phyloP scores from a whole-genome alignment of 129 eudicot genomes.

The Erigeron canadensis region DNA sequence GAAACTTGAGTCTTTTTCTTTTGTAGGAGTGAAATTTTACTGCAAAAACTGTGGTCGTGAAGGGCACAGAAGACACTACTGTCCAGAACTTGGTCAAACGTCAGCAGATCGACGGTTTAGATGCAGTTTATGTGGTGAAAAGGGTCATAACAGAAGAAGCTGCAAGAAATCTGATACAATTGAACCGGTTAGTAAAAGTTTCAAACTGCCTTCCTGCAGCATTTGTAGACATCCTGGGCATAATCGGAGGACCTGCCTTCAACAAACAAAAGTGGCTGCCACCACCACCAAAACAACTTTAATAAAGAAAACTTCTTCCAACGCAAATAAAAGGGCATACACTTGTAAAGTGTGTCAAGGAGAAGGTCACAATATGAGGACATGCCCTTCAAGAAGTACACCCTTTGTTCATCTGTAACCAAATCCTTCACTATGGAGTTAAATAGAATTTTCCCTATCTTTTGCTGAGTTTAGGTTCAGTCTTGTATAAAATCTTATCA shows the following conservation, averaged over 20 bases:
- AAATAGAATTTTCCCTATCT: background rate
- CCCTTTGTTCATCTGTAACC: background rate
- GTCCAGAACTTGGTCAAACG: constrained; percentile 56
- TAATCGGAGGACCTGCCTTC: constrained; percentile 73
- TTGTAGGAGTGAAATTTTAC: constrained; percentile 65
- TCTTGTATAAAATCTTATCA: too few relatives aligned
- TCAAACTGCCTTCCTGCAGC: constrained; percentile 48
- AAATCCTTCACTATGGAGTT: background rate
- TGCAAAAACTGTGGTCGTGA: constrained; percentile 77
- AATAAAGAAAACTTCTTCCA: background rate
- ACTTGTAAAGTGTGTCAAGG: constrained; percentile 29
- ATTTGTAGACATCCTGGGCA: constrained; percentile 66
- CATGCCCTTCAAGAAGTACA: constrained; percentile 39
- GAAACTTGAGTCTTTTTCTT: background rate
- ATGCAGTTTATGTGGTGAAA: constrained; percentile 71
- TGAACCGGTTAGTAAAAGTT: constrained; percentile 16
- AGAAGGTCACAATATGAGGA: constrained; percentile 48
- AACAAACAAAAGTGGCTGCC: background rate
- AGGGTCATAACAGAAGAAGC: constrained; percentile 83
- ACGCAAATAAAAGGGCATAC: constrained; percentile 29
- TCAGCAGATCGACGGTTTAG: constrained; percentile 46
- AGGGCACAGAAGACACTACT: constrained; percentile 83
- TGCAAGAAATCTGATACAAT: constrained; percentile 44
- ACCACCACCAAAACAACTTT: background rate
- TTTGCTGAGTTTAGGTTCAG: background rate